phyloP scores from a whole-genome alignment of 2,329 filamentous ascomycete genomes.

The Aspergillus glaucus region DNA sequence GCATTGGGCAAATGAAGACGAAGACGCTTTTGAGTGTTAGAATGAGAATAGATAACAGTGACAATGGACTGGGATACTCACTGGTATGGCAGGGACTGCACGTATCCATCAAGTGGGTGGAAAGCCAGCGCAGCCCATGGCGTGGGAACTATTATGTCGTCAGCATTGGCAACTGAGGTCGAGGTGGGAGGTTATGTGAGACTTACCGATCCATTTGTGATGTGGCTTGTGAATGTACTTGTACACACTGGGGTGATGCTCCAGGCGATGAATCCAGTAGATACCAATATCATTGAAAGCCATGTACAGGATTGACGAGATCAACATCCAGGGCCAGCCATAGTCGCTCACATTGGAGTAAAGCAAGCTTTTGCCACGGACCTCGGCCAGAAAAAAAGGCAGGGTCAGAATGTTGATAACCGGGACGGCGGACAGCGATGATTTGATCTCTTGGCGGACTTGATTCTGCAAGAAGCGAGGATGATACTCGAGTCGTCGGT shows the following conservation, averaged over 20 bases:
- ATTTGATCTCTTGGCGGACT: slow-evolving; percentile 73
- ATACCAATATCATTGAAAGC: slow-evolving; percentile 81
- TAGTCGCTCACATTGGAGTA: slow-evolving; percentile 43
- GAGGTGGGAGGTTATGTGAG: no score
- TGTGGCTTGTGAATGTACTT: slow-evolving; percentile 90
- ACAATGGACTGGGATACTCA: no score
- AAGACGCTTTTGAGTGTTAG: no score
- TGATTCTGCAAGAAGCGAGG: slow-evolving; percentile 93
- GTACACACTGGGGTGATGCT: slow-evolving; percentile 75
- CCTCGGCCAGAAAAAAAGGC: slow-evolving; percentile 74
- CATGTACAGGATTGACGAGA: no score
- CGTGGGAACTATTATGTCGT: slow-evolving; percentile 57
- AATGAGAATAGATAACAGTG: no score
- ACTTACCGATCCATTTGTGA: slow-evolving; percentile 83
- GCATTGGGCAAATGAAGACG: slow-evolving; percentile 67
- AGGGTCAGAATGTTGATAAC: slow-evolving; percentile 74
- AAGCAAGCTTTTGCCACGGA: slow-evolving; percentile 75
- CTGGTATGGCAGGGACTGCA: slow-evolving; percentile 84
- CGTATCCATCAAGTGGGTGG: slow-evolving; percentile 85
- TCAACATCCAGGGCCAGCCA: no score
- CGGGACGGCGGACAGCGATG: slow-evolving; percentile 69
- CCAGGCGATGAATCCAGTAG: slow-evolving; percentile 81
- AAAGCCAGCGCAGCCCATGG: slow-evolving; percentile 90
- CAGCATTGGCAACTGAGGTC: no score
- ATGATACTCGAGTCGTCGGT: slow-evolving; percentile 79